Conservation (phyloP, 805 yeast genomes). For the Ascoidea asiatica region DNA sequence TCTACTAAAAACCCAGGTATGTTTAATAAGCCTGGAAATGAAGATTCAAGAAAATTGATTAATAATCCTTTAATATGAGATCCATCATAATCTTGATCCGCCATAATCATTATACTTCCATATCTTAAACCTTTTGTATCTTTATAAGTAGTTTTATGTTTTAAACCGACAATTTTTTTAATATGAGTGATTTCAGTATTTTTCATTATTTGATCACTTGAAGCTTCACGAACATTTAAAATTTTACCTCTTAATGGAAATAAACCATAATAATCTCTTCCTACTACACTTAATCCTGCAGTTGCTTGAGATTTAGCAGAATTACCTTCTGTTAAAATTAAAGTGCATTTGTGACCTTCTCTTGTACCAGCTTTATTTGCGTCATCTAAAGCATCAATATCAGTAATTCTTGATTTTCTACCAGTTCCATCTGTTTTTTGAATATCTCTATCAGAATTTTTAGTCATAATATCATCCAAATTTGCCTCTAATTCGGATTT, state of each 20-base stretch:
- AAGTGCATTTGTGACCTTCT: conserved; percentile 84
- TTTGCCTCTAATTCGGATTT: conserved; percentile 60
- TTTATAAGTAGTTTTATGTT: conserved; percentile 77
- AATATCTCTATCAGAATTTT: conserved; percentile 77
- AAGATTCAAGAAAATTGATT: conserved; percentile 83
- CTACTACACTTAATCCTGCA: conserved; percentile 88
- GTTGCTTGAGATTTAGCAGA: conserved; percentile 90
- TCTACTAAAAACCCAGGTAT: conserved; percentile 88
- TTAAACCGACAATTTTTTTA: conserved; percentile 89
- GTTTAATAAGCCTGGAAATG: conserved; percentile 85
- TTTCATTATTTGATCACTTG: conserved; percentile 87
- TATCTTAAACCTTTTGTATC: conserved; percentile 68
- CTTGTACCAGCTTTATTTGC: conserved; percentile 94
- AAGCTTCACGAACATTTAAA: conserved; percentile 91
- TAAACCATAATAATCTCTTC: conserved; percentile 90
- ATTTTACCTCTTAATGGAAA: conserved; percentile 93
- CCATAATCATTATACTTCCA: conserved; percentile 97
- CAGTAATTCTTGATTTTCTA: conserved; percentile 73
- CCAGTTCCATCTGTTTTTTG: conserved; percentile 77
- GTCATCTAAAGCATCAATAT: conserved; percentile 81
- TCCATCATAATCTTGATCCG: conserved; percentile 99
- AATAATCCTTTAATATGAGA: conserved; percentile 93
- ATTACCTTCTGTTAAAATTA: conserved; percentile 93
- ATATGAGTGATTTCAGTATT: conserved; percentile 92
- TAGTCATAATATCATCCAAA: conserved; percentile 70